Evolutionary conservation across 176 grass and related monocot genomes (phyloP).

Genomic region (Rhynchospora pubera): DNA sequence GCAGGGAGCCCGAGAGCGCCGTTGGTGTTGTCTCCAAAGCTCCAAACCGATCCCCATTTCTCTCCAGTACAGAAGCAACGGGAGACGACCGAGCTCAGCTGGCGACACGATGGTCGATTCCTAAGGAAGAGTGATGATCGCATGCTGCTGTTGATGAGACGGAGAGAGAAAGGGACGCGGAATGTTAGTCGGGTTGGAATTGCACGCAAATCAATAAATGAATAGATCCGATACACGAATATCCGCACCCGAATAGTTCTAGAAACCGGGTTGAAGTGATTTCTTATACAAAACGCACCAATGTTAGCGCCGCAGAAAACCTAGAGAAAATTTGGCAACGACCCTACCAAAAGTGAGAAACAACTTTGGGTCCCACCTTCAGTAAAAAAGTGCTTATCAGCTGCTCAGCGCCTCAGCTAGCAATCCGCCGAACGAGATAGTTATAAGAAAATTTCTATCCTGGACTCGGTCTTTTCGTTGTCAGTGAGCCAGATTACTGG

Average conservation of each 20-base stretch:
- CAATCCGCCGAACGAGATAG: neutral
- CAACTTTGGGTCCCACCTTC: neutral
- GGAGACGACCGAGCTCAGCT: constrained; percentile 24
- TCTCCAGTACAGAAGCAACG: constrained; percentile 4
- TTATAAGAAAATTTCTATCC: neutral
- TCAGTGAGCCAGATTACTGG: neutral
- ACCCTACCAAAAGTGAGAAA: too few relatives aligned
- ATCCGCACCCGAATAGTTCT: neutral
- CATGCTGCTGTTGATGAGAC: neutral
- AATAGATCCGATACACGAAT: neutral
- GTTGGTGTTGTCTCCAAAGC: constrained; percentile 77
- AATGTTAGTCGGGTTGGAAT: neutral
- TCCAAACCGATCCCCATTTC: constrained; percentile 46
- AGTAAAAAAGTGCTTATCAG: neutral
- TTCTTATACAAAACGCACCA: too few relatives aligned
- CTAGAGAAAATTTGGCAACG: too few relatives aligned
- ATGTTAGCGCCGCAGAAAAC: too few relatives aligned
- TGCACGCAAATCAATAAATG: neutral
- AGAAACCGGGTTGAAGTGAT: neutral
- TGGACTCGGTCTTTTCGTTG: neutral
- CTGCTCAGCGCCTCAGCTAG: too few relatives aligned
- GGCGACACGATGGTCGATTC: constrained; percentile 1
- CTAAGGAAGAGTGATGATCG: constrained; percentile 2
- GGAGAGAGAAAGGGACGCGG: neutral
- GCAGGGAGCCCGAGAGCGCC: constrained; percentile 46